These are phyloP conservation scores for Haemoproteus tartakovskyi DNA, from an alignment of 169 alveolate genomes.

Conservation along the genomic window DNA sequence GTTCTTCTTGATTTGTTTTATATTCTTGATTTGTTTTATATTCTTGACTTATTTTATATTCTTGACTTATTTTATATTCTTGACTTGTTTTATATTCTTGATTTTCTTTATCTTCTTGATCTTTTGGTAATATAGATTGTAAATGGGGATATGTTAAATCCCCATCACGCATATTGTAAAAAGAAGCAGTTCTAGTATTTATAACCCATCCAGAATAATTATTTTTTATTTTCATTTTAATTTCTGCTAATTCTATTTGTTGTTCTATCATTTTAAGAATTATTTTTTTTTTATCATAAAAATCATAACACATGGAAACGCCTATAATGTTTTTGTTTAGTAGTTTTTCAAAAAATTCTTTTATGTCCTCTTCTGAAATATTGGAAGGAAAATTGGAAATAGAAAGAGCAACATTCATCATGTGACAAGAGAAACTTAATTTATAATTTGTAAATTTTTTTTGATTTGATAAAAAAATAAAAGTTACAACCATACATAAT, in stretches of 20 bases:
- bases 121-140: too few species aligned
- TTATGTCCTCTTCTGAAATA: slow-evolving; percentile 1
- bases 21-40: too few species aligned
- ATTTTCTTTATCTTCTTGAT: too few species aligned
- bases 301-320: slow-evolving; percentile 3
- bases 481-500: slow-evolving; percentile 15
- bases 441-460: not conserved
- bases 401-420: slow-evolving; percentile 1
- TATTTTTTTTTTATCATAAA: not conserved
- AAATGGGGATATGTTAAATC: too few species aligned
- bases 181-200: too few species aligned
- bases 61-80: too few species aligned
- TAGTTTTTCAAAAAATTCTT: slow-evolving; percentile 13
- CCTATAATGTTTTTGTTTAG: slow-evolving; percentile 22
- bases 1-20: too few species aligned
- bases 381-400: slow-evolving; percentile 2
- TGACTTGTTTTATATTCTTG: too few species aligned
- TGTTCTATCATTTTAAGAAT: slow-evolving; percentile 9
- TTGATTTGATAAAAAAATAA: slow-evolving; percentile 10
- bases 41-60: too few species aligned
- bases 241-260: slow-evolving; percentile 7
- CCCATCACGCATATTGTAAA: too few species aligned
- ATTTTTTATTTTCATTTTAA: slow-evolving; percentile 1
- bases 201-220: not conserved
- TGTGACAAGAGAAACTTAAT: not conserved